phyloP scores from a whole-genome alignment of 75 land plant species.

The Pinus tabuliformis region DNA sequence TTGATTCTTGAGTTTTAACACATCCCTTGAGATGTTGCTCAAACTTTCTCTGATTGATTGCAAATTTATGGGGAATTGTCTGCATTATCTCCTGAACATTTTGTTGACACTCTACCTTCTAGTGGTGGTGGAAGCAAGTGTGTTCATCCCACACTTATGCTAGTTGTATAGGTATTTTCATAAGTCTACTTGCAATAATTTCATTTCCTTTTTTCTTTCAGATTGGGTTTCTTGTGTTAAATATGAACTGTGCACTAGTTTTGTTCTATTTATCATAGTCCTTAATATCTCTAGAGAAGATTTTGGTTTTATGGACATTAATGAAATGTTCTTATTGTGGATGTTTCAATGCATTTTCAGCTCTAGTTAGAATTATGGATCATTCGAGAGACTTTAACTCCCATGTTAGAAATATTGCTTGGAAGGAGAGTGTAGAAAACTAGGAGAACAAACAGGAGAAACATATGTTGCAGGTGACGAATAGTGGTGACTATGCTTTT shows the following conservation, averaged over 20 bases:
- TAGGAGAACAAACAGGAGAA: slow-evolving; percentile 27
- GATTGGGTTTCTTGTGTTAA: background rate
- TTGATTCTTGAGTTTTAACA: background rate
- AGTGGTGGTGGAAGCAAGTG: slow-evolving; percentile 43
- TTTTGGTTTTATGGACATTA: background rate
- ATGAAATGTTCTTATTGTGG: background rate
- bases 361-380: slow-evolving; percentile 16
- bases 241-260: background rate
- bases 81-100: slow-evolving; percentile 66
- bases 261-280: background rate
- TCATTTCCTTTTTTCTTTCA: background rate
- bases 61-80: slow-evolving; percentile 73
- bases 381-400: slow-evolving; percentile 17
- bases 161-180: slow-evolving; percentile 12
- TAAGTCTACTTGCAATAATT: background rate
- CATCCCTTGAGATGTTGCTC: background rate
- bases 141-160: slow-evolving; percentile 47
- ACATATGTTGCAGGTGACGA: slow-evolving; percentile 32
- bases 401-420: slow-evolving; percentile 27
- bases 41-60: slow-evolving; percentile 1
- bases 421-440: slow-evolving; percentile 38
- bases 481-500: slow-evolving; percentile 32
- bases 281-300: background rate
- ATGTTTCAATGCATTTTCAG: slow-evolving; percentile 4
- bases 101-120: slow-evolving; percentile 54